Base-by-base conservation (phyloP, 2,329 filamentous ascomycete species). In the Rhynchosporium graminicola region DNA sequence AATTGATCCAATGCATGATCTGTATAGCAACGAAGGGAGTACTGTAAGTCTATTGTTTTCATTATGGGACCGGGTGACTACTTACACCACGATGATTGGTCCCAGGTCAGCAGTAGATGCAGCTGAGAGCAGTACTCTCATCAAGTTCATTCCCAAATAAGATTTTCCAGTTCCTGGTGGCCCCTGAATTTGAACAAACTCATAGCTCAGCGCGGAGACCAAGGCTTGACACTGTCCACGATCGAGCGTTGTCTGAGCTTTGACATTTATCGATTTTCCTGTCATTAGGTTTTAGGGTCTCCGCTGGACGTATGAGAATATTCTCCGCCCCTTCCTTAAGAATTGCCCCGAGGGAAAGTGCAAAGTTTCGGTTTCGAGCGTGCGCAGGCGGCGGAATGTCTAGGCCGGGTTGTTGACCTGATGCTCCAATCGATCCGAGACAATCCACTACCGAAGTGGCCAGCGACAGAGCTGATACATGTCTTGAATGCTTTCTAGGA, bases 1-100 rank as follows among this genome's bases (percentile, higher is more conserved):
- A 90, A 87, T 72, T 91, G 80, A 57, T 89, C 84, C 0, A 87
- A 74, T 0, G 86, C 85, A 65, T 89, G 87, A 59, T 90, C 89
- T 0, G 87, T 91, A 38, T 75, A 75, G 52, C 73, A 75, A 2
- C 71, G 73, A 29, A 15, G 55, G 31, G 38, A 42, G 15, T 33
- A 62, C 26, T 56, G 42, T 36, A 20, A 61, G 7, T 60, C 20
- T 13, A 6, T n/a, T 20, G 6, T 47, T 29, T 10, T 40, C 3
- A 3, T 13, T 46, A 77, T 78, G 78, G 78, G 6, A 70, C 69
- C 1, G 86, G 86, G 66, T 1, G 86, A 15, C 7, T 45, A 66
- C 70, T 67, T 68, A 74, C 68, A 76, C 74, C 55, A 74, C 72
- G 46, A 77, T 63, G 5, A 77, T 71, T 0, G 75, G 75, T 0